A percentile compares a stretch with the other conserved stretches of the same genome.
phyloP scores from a whole-genome alignment of 306 rosid genomes.

The Vachellia collinsii region DNA sequence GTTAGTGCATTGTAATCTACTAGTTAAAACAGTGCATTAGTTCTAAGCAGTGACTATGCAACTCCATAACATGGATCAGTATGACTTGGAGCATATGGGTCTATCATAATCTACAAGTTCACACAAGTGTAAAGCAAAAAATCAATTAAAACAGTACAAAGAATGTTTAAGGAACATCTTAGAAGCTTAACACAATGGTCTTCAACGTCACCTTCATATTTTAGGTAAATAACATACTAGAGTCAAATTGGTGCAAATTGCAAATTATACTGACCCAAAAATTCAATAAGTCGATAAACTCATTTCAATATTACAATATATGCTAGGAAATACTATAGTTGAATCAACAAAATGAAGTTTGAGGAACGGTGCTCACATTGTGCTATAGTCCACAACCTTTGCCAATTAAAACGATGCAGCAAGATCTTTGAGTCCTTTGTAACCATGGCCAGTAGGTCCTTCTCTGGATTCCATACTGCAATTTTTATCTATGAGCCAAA shows the following conservation, averaged over 20 bases:
- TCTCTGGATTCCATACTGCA: slow-evolving; percentile 99
- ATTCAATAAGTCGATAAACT: neutral
- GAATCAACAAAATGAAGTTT: neutral
- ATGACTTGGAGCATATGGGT: no score
- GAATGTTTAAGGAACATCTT: neutral
- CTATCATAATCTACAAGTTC: no score
- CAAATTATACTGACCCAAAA: neutral
- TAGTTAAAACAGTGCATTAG: no score
- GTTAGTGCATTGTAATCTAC: no score
- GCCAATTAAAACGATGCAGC: slow-evolving; percentile 99
- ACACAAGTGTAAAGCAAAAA: no score
- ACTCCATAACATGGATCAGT: no score
- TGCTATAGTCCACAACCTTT: slow-evolving; percentile 86
- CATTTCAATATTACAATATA: neutral
- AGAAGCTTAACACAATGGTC: neutral
- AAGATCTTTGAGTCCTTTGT: slow-evolving; percentile 85
- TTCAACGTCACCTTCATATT: neutral
- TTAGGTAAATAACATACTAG: neutral
- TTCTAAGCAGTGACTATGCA: no score
- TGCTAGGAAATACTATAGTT: neutral
- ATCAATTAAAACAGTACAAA: neutral
- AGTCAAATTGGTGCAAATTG: neutral
- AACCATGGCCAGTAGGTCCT: slow-evolving; percentile 97
- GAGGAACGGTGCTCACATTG: slow-evolving; percentile 54
- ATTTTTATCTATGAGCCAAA: slow-evolving; percentile 58